phyloP scores from a whole-genome alignment of 2,329 filamentous ascomycete genomes.

The Stachybotrys chlorohalonatus region DNA sequence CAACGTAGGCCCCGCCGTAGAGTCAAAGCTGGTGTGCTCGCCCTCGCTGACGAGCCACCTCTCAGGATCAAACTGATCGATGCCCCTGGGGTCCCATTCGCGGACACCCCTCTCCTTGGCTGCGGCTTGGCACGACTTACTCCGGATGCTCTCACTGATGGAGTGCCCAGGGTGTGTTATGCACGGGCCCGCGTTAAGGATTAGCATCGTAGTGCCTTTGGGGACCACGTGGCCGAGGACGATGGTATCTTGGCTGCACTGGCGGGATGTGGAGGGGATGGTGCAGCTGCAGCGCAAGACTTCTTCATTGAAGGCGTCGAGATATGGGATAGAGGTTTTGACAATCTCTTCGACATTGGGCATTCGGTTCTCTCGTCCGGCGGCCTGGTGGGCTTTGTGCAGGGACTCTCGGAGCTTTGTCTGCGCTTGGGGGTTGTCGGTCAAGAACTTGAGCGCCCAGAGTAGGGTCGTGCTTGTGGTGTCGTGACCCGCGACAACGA shows the following conservation, averaged over 20 bases:
- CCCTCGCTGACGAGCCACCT: slow-evolving; percentile 4
- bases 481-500: slow-evolving; percentile 10
- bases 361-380: slow-evolving; percentile 5
- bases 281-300: slow-evolving; percentile 16
- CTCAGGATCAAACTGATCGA: slow-evolving; percentile 4
- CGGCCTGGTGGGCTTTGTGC: slow-evolving; percentile 6
- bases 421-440: slow-evolving; percentile 7
- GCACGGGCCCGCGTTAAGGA: slow-evolving; percentile 3
- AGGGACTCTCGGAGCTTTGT: slow-evolving; percentile 10
- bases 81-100: not conserved
- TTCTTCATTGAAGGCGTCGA: slow-evolving; percentile 23
- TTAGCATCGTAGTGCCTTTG: slow-evolving; percentile 14
- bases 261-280: slow-evolving; percentile 13
- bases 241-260: slow-evolving; percentile 13
- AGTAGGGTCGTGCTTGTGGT: slow-evolving; percentile 9
- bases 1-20: slow-evolving; percentile 18
- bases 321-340: slow-evolving; percentile 12
- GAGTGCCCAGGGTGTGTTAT: not conserved
- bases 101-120: not conserved
- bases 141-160: slow-evolving; percentile 6
- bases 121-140: not conserved
- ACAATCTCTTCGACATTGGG: slow-evolving; percentile 17
- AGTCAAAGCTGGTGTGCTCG: slow-evolving; percentile 12
- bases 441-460: slow-evolving; percentile 12
- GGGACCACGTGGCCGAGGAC: slow-evolving; percentile 17